Evolutionary conservation across 768 basidiomycete genomes (phyloP).

Genomic region (Lactarius hatsudake): DNA sequence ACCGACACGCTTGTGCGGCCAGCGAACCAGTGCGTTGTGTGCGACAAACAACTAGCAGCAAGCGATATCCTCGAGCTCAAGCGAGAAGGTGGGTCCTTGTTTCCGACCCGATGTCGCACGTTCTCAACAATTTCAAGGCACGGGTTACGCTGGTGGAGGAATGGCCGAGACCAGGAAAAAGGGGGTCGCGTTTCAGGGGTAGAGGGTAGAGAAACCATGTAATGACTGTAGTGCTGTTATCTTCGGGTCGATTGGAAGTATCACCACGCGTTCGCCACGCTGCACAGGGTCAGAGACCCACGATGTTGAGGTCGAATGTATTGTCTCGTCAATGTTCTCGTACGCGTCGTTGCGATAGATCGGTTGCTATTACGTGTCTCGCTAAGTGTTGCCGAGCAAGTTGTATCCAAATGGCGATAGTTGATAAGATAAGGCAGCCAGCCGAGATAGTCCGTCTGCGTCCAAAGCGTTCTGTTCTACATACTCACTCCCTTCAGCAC

Average conservation of each 20-base stretch:
- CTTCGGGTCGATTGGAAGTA: not conserved
- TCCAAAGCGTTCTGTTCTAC: not conserved
- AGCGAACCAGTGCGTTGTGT: conserved; percentile 80
- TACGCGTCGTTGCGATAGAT: not conserved
- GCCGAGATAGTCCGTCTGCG: not conserved
- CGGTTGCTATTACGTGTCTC: not conserved
- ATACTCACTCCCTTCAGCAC: not conserved
- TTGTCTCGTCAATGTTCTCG: not conserved
- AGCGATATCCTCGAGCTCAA: conserved; percentile 80
- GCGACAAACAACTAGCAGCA: conserved; percentile 63
- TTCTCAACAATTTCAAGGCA: conserved; percentile 47
- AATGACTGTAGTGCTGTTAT: not conserved
- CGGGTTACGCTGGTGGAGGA: conserved; percentile 94
- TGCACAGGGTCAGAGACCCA: not conserved
- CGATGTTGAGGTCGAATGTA: not conserved
- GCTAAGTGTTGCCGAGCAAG: not conserved
- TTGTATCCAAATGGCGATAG: not conserved
- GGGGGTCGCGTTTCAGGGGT: conserved; percentile 87
- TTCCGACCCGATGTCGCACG: not conserved
- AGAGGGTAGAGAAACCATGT: not conserved
- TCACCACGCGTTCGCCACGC: not conserved
- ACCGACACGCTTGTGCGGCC: conserved; percentile 82
- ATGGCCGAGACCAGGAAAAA: conserved; percentile 80
- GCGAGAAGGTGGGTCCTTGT: conserved; percentile 70
- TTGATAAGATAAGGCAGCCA: conserved; percentile 13